Conservation (phyloP, 192 early-diverging fungal genomes). For the Linnemannia elongata region DNA sequence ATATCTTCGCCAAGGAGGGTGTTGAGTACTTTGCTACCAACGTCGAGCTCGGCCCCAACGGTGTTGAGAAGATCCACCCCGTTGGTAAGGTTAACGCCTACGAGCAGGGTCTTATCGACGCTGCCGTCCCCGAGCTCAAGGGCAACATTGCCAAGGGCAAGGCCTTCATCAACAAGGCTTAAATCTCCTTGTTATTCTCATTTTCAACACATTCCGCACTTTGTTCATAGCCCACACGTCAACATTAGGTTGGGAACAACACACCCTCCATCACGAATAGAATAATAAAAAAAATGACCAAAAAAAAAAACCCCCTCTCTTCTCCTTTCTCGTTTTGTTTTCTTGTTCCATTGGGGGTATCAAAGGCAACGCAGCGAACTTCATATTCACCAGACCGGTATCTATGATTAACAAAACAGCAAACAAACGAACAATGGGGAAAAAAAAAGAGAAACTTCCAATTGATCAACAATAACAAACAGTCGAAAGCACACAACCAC, state of each 20-base stretch:
- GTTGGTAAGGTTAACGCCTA: slow-evolving; percentile 79
- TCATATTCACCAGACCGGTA: neutral
- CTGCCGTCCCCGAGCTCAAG: slow-evolving; percentile 86
- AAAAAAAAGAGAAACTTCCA: too few relatives aligned
- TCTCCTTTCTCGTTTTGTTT: neutral
- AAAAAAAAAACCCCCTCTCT: neutral
- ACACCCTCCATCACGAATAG: slow-evolving; percentile 9
- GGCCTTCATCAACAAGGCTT: slow-evolving; percentile 74
- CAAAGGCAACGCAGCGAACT: neutral
- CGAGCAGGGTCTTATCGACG: slow-evolving; percentile 85
- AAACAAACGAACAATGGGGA: too few relatives aligned
- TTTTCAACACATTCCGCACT: neutral
- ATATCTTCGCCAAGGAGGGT: slow-evolving; percentile 68
- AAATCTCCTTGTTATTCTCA: neutral
- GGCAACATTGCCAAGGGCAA: slow-evolving; percentile 92
- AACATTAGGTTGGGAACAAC: neutral
- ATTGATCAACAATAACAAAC: too few relatives aligned
- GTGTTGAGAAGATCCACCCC: slow-evolving; percentile 90
- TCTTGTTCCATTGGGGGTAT: neutral
- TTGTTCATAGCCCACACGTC: slow-evolving; percentile 37
- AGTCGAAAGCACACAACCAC: neutral
- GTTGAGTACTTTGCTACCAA: slow-evolving; percentile 81
- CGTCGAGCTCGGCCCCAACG: slow-evolving; percentile 79
- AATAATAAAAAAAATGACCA: slow-evolving; percentile 14
- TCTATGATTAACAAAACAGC: neutral